A percentile compares a stretch with the other conserved stretches of the same genome.
phyloP scores from a whole-genome alignment of 345 rosid species.

The Citrus unshiu region DNA sequence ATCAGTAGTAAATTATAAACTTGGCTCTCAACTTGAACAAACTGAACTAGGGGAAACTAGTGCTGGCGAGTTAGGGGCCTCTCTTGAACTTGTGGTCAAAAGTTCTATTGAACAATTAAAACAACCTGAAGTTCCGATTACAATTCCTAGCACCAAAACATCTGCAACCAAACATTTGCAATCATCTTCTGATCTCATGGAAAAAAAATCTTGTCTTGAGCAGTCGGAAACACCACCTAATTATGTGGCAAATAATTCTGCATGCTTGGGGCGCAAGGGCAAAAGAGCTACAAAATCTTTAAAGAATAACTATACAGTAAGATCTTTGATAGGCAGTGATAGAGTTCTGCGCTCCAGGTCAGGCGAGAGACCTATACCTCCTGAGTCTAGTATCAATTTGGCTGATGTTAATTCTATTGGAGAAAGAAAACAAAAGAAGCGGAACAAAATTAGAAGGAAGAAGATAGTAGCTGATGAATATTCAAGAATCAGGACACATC shows the following conservation, averaged over 20 bases:
- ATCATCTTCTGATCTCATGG: conserved; percentile 11
- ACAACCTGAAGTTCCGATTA: conserved; percentile 10
- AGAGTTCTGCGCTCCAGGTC: conserved; percentile 50
- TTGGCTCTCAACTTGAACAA: conserved; percentile 5
- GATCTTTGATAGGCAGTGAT: conserved; percentile 32
- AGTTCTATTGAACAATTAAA: conserved; percentile 17
- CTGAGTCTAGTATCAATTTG: conserved; percentile 28
- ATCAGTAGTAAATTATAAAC: conserved; percentile 9
- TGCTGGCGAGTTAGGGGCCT: conserved; percentile 1
- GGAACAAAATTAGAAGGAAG: conserved; percentile 20
- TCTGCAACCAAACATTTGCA: conserved; percentile 5
- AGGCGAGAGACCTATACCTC: conserved; percentile 33
- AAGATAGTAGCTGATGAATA: conserved; percentile 52
- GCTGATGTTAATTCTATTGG: conserved; percentile 27
- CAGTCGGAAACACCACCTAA: conserved; percentile 16
- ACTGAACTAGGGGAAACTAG: not conserved
- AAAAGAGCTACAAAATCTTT: conserved; percentile 31
- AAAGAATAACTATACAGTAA: conserved; percentile 32
- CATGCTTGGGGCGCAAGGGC: conserved; percentile 12
- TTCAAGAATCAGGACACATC: conserved; percentile 63
- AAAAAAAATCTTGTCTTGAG: conserved; percentile 6
- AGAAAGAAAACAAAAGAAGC: conserved; percentile 35
- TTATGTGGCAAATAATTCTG: conserved; percentile 12
- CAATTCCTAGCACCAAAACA: conserved; percentile 1
- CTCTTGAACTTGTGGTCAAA: not conserved